Base-by-base conservation (phyloP, 768 basidiomycete species). In the Neoboletus subvelutipes region DNA sequence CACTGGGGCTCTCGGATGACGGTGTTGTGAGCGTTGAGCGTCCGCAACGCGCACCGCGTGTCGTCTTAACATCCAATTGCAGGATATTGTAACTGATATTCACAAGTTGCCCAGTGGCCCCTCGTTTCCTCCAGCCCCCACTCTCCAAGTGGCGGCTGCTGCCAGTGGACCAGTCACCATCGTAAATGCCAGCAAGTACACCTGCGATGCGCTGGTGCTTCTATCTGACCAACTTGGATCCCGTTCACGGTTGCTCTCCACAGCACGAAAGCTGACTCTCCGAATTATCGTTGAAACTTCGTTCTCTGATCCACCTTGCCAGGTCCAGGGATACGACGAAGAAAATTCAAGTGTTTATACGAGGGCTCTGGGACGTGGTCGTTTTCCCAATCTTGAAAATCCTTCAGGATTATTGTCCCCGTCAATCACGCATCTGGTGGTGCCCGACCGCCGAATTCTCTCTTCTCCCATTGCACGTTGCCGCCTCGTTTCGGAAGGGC, bases 81-180 rank as follows among this genome's bases (percentile, higher is more conserved):
- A 40, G 22, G 37, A 36, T 31, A 12, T 60, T n/a, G 41, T 70
- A 15, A 5, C 17, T 3, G 31, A 65, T 5, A 67, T 70, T 24
- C 64, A 64, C 22, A 31, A 50, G 9, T 31, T 63, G 6, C 48
- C 51, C n/a, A n/a, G n/a, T 43, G 64, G 63, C 5, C 68, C 70
- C 56, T 58, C 64, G 59, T 22, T 73, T 72, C 50, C 63, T 75
- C 17, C 54, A 47, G 11, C 67, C 70, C 3, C 50, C 52, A 10
- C 50, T 18, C 54, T 69, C 15, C 61, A 55, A 11, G 37, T 28
- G 0, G 62, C 61, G 9, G 64, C 69, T 13, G 43, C 51, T 2
- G 57, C n/a, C n/a, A n/a, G 47, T 13, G 72, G 71, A 10, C 71
- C 70, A 2, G 60, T 74, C 11, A 64, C 72, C 22, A 43, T 43